Evolutionary conservation across 2,329 filamentous ascomycete species (phyloP), one percentile per base, ranked within the genome.

Genomic region (Thielaviopsis musarum): DNA sequence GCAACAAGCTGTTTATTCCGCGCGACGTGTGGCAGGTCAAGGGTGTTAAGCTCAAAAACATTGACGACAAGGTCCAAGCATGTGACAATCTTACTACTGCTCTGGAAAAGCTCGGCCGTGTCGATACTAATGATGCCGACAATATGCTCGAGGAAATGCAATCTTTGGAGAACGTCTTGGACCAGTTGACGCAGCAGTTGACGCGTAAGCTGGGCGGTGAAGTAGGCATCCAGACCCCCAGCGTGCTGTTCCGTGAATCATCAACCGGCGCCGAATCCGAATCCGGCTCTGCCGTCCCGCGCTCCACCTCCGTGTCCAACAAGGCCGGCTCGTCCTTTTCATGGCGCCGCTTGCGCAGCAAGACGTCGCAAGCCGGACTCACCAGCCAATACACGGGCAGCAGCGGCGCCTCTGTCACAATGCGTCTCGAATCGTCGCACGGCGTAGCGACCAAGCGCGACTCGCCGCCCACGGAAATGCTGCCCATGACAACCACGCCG

Each of bases 81-180:
- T 96, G 91, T 69, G 93, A 98, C 70, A 78, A 89, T 57, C 78
- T 98, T 56, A 97, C 91, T 0, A 89, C 91, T 0, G 91, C 91
- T 10, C 75, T 98, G 30, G 78, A 89, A 60, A 93, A 91, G 68
- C 78, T 98, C 41, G 82, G 84, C 6, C 80, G 83, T 63, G 90
- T 95, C 0, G 89, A 98, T 66, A 93, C 86, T 0, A 85, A 83
- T 63, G 91, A 98, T 68, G 91, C 91, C 0, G 91, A 96, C 68
- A 88, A 90, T 0, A 83, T 97, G 21, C 76, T 95, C 17, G 90
- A 95, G 66, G 93, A 98, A 70, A 93, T 98, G 85, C 90, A 97
- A 69, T 78, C 83, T 1, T 76, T 98, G 4, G 93, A 98, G 70
- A 77, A 77, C 45, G 80, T 96, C 30, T 77, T 98, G 30, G 91